phyloP scores from a whole-genome alignment of 148 eudicot genomes.

The Camellia sinensis region DNA sequence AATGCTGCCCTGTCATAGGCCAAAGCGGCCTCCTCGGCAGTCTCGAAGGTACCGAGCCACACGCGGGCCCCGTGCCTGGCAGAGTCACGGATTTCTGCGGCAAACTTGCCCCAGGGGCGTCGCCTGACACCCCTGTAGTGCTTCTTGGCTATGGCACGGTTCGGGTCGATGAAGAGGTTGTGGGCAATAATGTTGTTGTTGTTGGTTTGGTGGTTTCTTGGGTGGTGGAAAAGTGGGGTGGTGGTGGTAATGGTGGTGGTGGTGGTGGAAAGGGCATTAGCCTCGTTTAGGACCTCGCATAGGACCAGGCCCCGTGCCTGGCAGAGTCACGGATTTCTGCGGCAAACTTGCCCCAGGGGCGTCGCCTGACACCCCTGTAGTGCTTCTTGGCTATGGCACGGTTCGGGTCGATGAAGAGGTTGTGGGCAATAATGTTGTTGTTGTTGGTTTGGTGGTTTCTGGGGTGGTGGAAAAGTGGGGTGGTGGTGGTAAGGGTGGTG shows the following conservation, averaged over 20 bases:
- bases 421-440: too few species aligned
- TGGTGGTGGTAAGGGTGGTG: neutral
- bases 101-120: constrained; percentile 75
- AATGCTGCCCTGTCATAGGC: constrained; percentile 70
- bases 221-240: neutral
- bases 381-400: constrained; percentile 30
- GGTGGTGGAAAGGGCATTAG: constrained; percentile 24
- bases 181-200: too few species aligned
- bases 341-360: constrained; percentile 76
- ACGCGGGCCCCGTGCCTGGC: constrained; percentile 46
- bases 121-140: constrained; percentile 60
- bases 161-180: neutral
- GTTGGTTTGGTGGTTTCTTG: neutral
- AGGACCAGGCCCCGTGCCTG: constrained; percentile 51
- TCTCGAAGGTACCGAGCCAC: constrained; percentile 64
- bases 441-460: neutral
- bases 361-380: constrained; percentile 57
- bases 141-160: constrained; percentile 24
- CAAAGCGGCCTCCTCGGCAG: constrained; percentile 68
- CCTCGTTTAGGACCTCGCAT: constrained; percentile 47
- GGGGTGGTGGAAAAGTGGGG: neutral
- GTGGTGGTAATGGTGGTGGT: neutral
- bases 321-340: constrained; percentile 66
- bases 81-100: constrained; percentile 67
- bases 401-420: neutral